phyloP scores from a whole-genome alignment of 2,329 filamentous ascomycete species.

The Nigrograna mackinnonii region DNA sequence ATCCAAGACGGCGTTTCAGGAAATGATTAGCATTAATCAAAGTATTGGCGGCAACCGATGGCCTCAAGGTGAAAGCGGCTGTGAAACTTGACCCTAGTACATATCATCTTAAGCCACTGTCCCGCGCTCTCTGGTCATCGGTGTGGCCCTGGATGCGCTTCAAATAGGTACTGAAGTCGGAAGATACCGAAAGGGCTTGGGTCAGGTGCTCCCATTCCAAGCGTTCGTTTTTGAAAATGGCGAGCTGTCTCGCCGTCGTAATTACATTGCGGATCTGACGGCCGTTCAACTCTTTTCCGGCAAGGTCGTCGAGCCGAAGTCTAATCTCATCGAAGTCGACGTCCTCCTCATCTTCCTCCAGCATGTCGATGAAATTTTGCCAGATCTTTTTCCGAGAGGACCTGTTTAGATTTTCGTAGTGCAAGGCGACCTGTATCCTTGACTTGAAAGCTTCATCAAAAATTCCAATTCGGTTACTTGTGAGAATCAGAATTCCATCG shows the following conservation, averaged over 20 bases:
- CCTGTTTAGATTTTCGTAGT: slow-evolving; percentile 5
- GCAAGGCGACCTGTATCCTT: slow-evolving; percentile 11
- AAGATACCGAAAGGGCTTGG: not conserved
- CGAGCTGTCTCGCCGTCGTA: slow-evolving; percentile 20
- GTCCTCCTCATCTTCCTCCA: slow-evolving; percentile 6
- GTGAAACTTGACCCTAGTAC: not conserved
- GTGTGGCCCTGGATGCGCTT: not conserved
- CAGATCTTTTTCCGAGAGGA: slow-evolving; percentile 6
- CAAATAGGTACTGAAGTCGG: not conserved
- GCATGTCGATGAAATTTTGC: slow-evolving; percentile 11
- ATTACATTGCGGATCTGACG: slow-evolving; percentile 51
- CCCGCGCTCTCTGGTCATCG: not conserved
- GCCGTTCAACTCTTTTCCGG: slow-evolving; percentile 46
- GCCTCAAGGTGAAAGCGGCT: not conserved
- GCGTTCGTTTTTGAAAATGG: slow-evolving; percentile 2
- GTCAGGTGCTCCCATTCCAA: not conserved
- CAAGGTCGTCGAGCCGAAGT: slow-evolving; percentile 21
- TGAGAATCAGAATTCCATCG: slow-evolving; percentile 19
- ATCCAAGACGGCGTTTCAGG: not conserved
- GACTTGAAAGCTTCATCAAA: slow-evolving; percentile 26
- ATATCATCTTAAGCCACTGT: not conserved
- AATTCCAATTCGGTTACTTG: slow-evolving; percentile 12
- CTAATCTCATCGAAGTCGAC: slow-evolving; percentile 12
- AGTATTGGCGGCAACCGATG: not conserved
- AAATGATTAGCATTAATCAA: not conserved